Evolutionary conservation across 306 rosid species (phyloP).

Genomic region (Parietaria judaica): DNA sequence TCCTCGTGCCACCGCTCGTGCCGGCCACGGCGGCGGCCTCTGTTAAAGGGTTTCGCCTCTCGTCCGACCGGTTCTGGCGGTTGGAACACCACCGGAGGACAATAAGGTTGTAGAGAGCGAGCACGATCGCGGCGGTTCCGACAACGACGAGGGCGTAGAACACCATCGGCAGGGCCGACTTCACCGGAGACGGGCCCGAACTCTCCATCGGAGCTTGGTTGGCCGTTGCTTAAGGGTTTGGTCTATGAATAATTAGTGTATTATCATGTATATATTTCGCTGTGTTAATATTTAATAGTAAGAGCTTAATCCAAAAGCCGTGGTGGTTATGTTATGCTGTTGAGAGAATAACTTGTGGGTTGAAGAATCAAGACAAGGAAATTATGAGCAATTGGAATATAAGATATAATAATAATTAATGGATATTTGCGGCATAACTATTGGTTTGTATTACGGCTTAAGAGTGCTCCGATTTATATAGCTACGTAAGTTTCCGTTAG

Average conservation of each 20-base stretch:
- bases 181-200: not conserved
- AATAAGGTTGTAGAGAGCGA: constrained; percentile 64
- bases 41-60: not conserved
- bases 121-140: constrained; percentile 46
- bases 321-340: constrained; percentile 37
- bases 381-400: constrained; percentile 12
- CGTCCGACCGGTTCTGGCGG: constrained; percentile 10
- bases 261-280: no score
- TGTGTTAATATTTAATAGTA: not conserved
- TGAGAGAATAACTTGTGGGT: constrained; percentile 7
- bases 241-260: no score
- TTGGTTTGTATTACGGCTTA: no score
- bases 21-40: constrained; percentile 7
- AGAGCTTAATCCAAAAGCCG: constrained; percentile 34
- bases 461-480: no score
- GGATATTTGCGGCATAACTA: no score
- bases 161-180: constrained; percentile 41
- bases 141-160: constrained; percentile 62
- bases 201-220: no score
- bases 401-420: no score
- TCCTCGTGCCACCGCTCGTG: constrained; percentile 1
- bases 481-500: no score
- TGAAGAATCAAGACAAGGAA: constrained; percentile 28
- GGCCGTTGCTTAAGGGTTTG: no score
- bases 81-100: constrained; percentile 36